Percentiles rank a stretch among this genome's conserved stretches.
Evolutionary conservation across 1,139 yeast species (phyloP).

Genomic region (Yamadazyma diospyri): DNA sequence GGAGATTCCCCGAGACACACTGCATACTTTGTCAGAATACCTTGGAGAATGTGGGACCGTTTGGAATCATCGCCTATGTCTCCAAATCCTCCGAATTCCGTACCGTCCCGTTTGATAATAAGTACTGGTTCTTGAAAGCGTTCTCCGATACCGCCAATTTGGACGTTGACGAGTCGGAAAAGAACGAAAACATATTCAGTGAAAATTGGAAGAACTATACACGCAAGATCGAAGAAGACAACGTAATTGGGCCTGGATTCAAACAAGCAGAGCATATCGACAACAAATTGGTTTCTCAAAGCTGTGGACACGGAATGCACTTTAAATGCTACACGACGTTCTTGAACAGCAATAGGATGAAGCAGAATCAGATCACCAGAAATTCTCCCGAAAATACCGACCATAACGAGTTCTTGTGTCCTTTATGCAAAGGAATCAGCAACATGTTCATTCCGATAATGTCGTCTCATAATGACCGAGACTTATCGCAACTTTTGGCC

Average conservation of each 20-base stretch:
- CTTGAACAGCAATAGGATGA: conserved; percentile 42
- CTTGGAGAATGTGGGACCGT: conserved; percentile 62
- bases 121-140: conserved; percentile 64
- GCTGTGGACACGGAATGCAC: conserved; percentile 97
- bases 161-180: conserved; percentile 36
- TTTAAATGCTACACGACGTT: conserved; percentile 70
- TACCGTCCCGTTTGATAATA: conserved; percentile 57
- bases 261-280: conserved; percentile 39
- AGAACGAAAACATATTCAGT: conserved; percentile 20
- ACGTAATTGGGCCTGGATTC: conserved; percentile 72
- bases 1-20: conserved; percentile 76
- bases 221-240: conserved; percentile 29
- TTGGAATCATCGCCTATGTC: conserved; percentile 68
- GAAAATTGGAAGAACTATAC: conserved; percentile 39
- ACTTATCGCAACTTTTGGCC: conserved; percentile 21
- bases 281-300: conserved; percentile 57
- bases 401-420: conserved; percentile 78
- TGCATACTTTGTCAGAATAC: conserved; percentile 91
- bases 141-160: conserved; percentile 54
- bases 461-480: conserved; percentile 41
- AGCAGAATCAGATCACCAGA: conserved; percentile 73
- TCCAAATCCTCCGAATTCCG: conserved; percentile 60
- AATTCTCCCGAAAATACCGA: conserved; percentile 75
- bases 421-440: conserved; percentile 83
- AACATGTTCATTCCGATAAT: conserved; percentile 79